These are phyloP conservation scores for Globisporangium nunn DNA, from an alignment of 352 stramenopile genomes.

Conservation along the genomic window DNA sequence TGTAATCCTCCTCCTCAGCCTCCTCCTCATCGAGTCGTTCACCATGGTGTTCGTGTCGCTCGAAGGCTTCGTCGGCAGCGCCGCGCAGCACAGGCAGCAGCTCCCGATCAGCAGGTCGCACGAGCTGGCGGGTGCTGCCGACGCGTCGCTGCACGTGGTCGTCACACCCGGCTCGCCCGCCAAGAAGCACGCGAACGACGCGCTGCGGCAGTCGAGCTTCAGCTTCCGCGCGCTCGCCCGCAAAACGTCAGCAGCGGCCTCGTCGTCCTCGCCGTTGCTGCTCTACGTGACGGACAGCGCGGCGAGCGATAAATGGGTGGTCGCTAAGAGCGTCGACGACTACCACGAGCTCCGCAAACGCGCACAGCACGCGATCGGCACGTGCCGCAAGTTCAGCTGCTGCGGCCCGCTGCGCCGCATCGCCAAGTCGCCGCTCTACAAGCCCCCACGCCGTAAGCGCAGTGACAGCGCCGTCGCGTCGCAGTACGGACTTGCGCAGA, in stretches of 20 bases:
- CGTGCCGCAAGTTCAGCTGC: slow-evolving; percentile 40
- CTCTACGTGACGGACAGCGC: slow-evolving; percentile 71
- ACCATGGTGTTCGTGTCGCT: slow-evolving; percentile 74
- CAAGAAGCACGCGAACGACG: slow-evolving; percentile 23
- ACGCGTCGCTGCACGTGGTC: slow-evolving; percentile 38
- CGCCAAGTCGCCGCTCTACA: slow-evolving; percentile 33
- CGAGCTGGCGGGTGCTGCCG: not conserved
- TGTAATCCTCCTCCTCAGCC: no score
- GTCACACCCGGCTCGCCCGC: slow-evolving; percentile 57
- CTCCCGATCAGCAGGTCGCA: slow-evolving; percentile 10
- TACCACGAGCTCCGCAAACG: slow-evolving; percentile 34
- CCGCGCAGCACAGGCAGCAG: slow-evolving; percentile 9
- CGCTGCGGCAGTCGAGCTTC: slow-evolving; percentile 9
- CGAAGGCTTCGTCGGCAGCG: slow-evolving; percentile 40
- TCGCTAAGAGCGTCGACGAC: slow-evolving; percentile 45
- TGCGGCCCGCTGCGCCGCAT: slow-evolving; percentile 54
- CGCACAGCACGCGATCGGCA: slow-evolving; percentile 21
- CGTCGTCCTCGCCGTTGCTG: slow-evolving; percentile 32
- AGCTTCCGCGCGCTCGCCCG: not conserved
- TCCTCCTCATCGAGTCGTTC: no score
- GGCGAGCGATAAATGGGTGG: slow-evolving; percentile 62
- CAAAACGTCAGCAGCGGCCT: slow-evolving; percentile 1
- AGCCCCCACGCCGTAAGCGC: slow-evolving; percentile 25
- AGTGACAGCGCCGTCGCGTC: slow-evolving; percentile 22
- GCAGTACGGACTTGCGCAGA: slow-evolving; percentile 36